phyloP scores from a whole-genome alignment of 192 early-diverging fungal species.

The Coemansia sp. region DNA sequence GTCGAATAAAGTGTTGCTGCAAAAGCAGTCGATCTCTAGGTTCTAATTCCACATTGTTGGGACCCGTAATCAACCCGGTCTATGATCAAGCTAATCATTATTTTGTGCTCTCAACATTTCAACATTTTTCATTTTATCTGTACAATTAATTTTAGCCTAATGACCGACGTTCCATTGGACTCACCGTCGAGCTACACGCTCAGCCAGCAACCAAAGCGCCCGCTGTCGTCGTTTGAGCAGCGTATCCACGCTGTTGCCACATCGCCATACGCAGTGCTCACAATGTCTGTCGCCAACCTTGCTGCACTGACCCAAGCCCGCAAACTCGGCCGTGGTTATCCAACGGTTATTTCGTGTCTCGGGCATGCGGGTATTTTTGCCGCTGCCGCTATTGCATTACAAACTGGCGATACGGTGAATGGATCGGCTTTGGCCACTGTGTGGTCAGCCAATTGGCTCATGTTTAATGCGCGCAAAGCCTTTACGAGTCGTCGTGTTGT shows the following conservation, averaged over 20 bases:
- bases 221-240: constrained; percentile 5
- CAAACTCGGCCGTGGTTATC: constrained; percentile 23
- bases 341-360: constrained; percentile 41
- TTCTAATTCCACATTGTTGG: not conserved
- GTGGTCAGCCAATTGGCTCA: constrained; percentile 49
- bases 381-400: constrained; percentile 30
- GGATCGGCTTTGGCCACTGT: constrained; percentile 35
- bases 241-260: not conserved
- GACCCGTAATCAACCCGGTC: not conserved
- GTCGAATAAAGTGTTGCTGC: no score
- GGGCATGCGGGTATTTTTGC: constrained; percentile 38
- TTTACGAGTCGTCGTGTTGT: constrained; percentile 5
- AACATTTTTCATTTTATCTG: not conserved
- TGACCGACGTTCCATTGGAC: constrained; percentile 3
- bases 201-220: constrained; percentile 3
- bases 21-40: not conserved
- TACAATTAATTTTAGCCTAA: not conserved
- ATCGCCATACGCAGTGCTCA: constrained; percentile 22
- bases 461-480: constrained; percentile 47
- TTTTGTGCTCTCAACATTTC: not conserved
- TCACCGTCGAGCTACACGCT: constrained; percentile 48
- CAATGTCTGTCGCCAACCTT: constrained; percentile 25
- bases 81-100: not conserved
- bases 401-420: constrained; percentile 33
- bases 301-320: constrained; percentile 10